Conservation (phyloP, 306 rosid genomes). For the Morella rubra region DNA sequence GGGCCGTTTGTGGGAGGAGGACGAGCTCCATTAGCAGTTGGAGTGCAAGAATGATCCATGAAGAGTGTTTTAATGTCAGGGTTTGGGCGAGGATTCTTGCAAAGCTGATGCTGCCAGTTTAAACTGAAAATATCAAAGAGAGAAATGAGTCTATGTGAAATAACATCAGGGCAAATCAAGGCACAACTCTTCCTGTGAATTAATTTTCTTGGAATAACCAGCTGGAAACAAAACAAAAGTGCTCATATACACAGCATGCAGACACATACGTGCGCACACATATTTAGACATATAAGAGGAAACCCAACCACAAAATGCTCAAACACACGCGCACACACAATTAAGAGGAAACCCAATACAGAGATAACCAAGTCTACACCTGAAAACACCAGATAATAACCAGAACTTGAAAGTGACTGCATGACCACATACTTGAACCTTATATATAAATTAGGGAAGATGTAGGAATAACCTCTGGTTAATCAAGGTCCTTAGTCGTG, state of each 20-base stretch:
- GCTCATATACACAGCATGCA: not conserved
- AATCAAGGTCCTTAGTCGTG: conserved; percentile 46
- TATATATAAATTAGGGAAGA: not conserved
- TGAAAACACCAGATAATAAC: not conserved
- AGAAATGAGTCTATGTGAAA: conserved; percentile 10
- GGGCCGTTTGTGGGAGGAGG: conserved; percentile 47
- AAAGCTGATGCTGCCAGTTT: conserved; percentile 54
- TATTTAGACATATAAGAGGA: not conserved
- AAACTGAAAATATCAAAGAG: conserved; percentile 29
- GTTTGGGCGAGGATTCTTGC: conserved; percentile 52
- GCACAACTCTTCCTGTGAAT: not conserved
- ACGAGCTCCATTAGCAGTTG: conserved; percentile 43
- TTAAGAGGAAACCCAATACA: not conserved
- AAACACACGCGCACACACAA: not conserved
- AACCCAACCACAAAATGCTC: not conserved
- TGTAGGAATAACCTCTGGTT: conserved; percentile 42
- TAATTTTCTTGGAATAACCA: not conserved
- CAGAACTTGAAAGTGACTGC: conserved; percentile 6
- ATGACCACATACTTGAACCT: conserved; percentile 8
- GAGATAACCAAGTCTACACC: not conserved
- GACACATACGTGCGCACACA: not conserved
- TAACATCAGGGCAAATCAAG: not conserved
- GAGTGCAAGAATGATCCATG: conserved; percentile 48
- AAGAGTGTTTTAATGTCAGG: conserved; percentile 51
- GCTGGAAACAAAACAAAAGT: not conserved